Conservation (phyloP, 73 alveolate species). For the Stentor coeruleus region DNA sequence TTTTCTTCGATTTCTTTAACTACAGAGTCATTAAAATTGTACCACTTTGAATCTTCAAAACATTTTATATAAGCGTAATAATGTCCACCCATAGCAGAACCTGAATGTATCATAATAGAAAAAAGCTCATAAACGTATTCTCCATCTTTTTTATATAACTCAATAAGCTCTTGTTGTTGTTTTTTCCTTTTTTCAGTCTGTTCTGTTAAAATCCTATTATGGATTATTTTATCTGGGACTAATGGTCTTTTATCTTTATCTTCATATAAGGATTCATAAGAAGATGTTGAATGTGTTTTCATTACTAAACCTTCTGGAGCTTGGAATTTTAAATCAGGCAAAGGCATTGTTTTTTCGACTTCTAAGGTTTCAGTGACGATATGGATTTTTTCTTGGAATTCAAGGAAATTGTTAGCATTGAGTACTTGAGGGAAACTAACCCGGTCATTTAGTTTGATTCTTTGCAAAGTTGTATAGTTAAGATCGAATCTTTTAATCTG, state of each 20-base stretch:
- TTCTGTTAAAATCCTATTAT: conserved; percentile 2
- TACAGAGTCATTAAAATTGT: conserved; percentile 73
- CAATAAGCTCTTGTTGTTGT: conserved; percentile 44
- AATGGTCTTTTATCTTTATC: neutral
- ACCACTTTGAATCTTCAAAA: conserved; percentile 80
- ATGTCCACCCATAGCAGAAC: conserved; percentile 96
- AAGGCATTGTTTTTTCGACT: neutral
- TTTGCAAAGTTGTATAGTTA: conserved; percentile 63
- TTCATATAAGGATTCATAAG: neutral
- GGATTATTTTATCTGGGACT: neutral
- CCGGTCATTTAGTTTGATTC: conserved; percentile 76
- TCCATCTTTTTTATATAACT: conserved; percentile 66
- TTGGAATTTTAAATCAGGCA: neutral
- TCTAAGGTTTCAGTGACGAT: conserved; percentile 40
- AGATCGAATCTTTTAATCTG: conserved; percentile 83
- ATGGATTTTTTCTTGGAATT: conserved; percentile 38
- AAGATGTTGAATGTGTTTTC: neutral
- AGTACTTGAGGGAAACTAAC: conserved; percentile 64
- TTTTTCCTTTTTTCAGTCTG: conserved; percentile 33
- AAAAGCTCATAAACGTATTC: conserved; percentile 83
- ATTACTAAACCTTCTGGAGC: conserved; percentile 5
- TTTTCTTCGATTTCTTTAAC: conserved; percentile 62
- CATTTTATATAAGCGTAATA: conserved; percentile 88
- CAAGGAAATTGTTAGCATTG: conserved; percentile 53
- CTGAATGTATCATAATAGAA: conserved; percentile 84